Conservation (phyloP, 2,329 filamentous ascomycete genomes). For the Cladosporium sp. region DNA sequence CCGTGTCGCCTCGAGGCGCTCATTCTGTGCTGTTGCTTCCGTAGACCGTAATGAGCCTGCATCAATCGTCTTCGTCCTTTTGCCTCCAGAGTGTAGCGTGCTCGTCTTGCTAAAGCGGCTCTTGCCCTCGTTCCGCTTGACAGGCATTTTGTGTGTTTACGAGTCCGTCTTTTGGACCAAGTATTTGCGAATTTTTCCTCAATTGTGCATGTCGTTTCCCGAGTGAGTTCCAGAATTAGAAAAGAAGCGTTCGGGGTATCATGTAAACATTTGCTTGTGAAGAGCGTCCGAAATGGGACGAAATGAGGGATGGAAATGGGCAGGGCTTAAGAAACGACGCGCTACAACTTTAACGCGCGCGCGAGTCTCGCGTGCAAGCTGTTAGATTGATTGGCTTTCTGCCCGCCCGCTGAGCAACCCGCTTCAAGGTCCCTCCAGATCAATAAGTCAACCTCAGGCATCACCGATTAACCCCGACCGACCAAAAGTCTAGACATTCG, state of each 20-base stretch:
- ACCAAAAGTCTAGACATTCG: slow-evolving; percentile 12
- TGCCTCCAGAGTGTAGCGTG: slow-evolving; percentile 38
- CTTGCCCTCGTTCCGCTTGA: slow-evolving; percentile 42
- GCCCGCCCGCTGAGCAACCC: too few relatives aligned
- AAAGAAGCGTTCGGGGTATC: slow-evolving; percentile 14
- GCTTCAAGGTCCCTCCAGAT: not conserved
- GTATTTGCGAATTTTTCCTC: not conserved
- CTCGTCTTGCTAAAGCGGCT: slow-evolving; percentile 46
- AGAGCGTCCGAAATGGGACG: slow-evolving; percentile 1
- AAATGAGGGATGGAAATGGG: slow-evolving; percentile 11
- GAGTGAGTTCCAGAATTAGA: slow-evolving; percentile 2
- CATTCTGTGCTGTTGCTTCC: slow-evolving; percentile 87
- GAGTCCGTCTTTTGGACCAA: not conserved
- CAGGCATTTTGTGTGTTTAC: slow-evolving; percentile 42
- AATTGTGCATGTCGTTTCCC: slow-evolving; percentile 4
- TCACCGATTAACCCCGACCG: slow-evolving; percentile 1
- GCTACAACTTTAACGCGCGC: slow-evolving; percentile 6
- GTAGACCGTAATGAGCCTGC: slow-evolving; percentile 70
- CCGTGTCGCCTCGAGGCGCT: slow-evolving; percentile 82
- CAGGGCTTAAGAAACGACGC: slow-evolving; percentile 5
- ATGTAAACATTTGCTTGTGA: slow-evolving; percentile 5
- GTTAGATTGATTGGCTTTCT: slow-evolving; percentile 2
- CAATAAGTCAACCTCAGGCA: not conserved
- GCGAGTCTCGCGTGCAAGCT: slow-evolving; percentile 1
- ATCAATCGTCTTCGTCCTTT: slow-evolving; percentile 73